Base-by-base conservation (phyloP, 331 rosid genomes). In the Rosa hybrid region DNA sequence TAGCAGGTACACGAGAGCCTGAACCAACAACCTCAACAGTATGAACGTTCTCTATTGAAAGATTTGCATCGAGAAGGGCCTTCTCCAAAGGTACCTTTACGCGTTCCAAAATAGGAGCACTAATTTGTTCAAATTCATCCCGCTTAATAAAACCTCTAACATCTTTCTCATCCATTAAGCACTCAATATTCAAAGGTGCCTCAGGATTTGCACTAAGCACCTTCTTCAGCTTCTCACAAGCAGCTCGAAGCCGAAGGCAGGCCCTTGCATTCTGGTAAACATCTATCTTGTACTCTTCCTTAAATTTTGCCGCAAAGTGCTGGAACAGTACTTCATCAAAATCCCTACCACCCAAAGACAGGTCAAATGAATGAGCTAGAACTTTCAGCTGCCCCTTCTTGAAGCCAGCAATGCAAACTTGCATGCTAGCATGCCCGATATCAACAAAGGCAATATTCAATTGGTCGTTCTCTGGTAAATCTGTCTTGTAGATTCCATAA, bases 141-240 rank as follows among this genome's bases (percentile, higher is more conserved):
- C 99, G 93, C 83, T 93, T 96, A 23, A 96, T 96, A 78, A 78
- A 80, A 7, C 99, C 90, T 77, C 86, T 83, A 1, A 96, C 99
- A 57, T 96, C 99, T 75, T 93, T 96, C 82, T 96, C 99, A 7
- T 96, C 99, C 98, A 96, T 93, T 81, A 96, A 86, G 80, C 99
- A 93, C 78, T 96, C 99, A 20, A 96, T 91, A 77, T 93, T 91
- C 77, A 96, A 72, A 79, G 99, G 99, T 38, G 93, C 94, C 86
- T 83, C 92, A 0, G 97, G 97, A 83, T 96, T 96, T 38, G 99
- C 99, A 82, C 99, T 96, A 14, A 96, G 98, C 79, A 96, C 2
- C 85, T 96, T 93, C 90, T 96, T 96, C 88, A 93, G 81, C 90
- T 96, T 96, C 83, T 96, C 99, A 76, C 98, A 93, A 11, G 91